Base-by-base conservation (phyloP, 2,329 filamentous ascomycete species). In the Penicillium glabrum region DNA sequence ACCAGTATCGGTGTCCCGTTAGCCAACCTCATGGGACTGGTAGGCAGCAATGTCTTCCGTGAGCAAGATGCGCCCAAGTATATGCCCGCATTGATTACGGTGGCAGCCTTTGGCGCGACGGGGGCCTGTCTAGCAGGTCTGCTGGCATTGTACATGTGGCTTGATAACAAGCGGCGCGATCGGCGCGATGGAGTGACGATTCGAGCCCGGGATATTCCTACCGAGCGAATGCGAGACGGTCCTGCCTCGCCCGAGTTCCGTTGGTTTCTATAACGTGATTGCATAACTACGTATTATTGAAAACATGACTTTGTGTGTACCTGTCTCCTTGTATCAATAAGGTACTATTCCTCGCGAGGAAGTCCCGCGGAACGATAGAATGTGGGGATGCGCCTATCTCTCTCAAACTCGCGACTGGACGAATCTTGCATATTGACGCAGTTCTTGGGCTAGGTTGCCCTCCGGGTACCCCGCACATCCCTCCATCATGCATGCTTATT, bases 11-110 rank as follows among this genome's bases (percentile, higher is more conserved):
- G 86, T 24, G 89, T 93, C 0, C 89, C 89, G 0, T 71, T 90
- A 10, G 89, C 89, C 3, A 93, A 93, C 62, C 70, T 91, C 35
- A 92, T 92, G 87, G 89, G 88, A 4, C 76, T 91, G 0, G 86
- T 91, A 0, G 80, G 80, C 27, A 85, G 82, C 59, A 90, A 91
- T 64, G 86, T 89, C 57, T 90, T 90, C 73, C 78, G 82, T 16
- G 77, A 79, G 39, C 73, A 86, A 63, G 86, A 89, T 66, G 82
- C 81, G 10, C 88, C 87, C 0, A 84, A 87, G 64, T 90, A 90
- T 66, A 77, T 83, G 53, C 86, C 87, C 1, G 88, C 88, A 0
- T 72, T 89, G 43, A 82, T 85, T 37, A 88, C 86, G 0, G 88
- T 75, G 2, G 67, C 64, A 0, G 68, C 67, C 1, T 75, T 75